Base-by-base conservation (phyloP, 2,329 filamentous ascomycete species). In the Aspergillus calidoustus region DNA sequence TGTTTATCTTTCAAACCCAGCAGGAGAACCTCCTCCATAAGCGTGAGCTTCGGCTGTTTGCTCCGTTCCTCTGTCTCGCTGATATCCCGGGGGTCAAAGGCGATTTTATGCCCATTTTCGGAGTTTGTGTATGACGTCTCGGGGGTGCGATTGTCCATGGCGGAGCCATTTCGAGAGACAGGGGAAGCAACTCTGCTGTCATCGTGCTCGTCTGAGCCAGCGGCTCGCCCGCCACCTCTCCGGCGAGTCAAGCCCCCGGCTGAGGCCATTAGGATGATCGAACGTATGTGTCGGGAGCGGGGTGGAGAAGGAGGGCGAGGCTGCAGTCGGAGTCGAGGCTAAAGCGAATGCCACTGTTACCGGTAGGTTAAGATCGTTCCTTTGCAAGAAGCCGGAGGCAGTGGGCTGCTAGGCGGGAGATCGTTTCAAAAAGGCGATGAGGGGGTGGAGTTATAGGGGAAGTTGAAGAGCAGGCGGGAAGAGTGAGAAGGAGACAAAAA, bases 1-100 rank as follows among this genome's bases (percentile, higher is more conserved):
- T 99, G 95, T 83, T 98, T 99, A 81, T 99, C 95, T 82, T 99
- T 99, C 73, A 99, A 82, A 11, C 95, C 95, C 80, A 99, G 87
- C 72, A 99, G 84, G 74, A 99, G 84, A 58, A 99, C 90, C 81
- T 99, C 95, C 82, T 99, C 95, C 95, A 99, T 99, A 76, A 99
- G 83, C 44, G 95, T 99, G 76, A 99, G 83, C 84, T 98, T 99
- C 52, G 95, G 95, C 83, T 98, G 94, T 83, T 97, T 98, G 85
- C 87, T 95, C 77, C 95, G 85, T 84, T 99, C 95, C 69, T 91
- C 92, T 79, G 89, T 97, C 84, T 99, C 95, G 81, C 90, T 96
- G 73, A 99, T 96, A 79, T 99, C 95, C 79, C 94, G 87, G 62
- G 95, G 95, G 79, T 99, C 95, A 78, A 92, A 99, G 61, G 93